Conservation (phyloP, 2,329 filamentous ascomycete genomes). For the Aspergillus sp. region DNA sequence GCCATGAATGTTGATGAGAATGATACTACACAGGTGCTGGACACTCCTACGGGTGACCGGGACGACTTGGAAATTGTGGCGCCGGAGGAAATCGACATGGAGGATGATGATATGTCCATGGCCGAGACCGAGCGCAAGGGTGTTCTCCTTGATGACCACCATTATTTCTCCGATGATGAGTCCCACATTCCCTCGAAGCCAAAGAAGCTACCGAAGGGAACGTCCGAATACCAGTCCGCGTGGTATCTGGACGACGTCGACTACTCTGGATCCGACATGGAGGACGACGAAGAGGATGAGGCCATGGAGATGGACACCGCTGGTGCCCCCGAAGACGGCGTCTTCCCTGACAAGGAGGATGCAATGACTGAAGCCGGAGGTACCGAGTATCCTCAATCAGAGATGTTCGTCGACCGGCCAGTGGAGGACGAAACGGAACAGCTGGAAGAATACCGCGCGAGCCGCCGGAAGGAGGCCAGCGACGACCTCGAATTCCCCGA, state of each 20-base stretch:
- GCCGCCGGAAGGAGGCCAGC: constrained; percentile 75
- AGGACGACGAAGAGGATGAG: constrained; percentile 64
- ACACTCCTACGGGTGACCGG: constrained; percentile 71
- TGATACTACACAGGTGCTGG: constrained; percentile 54
- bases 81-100: constrained; percentile 81
- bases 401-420: constrained; percentile 78
- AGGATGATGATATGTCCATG: constrained; percentile 59
- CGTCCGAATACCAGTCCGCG: constrained; percentile 88
- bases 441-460: constrained; percentile 75
- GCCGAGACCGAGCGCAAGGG: constrained; percentile 68
- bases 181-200: constrained; percentile 59
- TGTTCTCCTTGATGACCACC: constrained; percentile 91
- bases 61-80: constrained; percentile 83
- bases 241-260: constrained; percentile 87
- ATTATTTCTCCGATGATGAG: constrained; percentile 94
- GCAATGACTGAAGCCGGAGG: constrained; percentile 72
- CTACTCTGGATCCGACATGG: constrained; percentile 81
- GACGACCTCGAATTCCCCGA: constrained; percentile 96
- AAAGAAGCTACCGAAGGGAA: constrained; percentile 81
- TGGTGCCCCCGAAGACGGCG: constrained; percentile 76
- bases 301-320: constrained; percentile 55
- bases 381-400: constrained; percentile 90
- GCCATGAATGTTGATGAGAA: constrained; percentile 69
- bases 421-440: constrained; percentile 83
- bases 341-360: constrained; percentile 56